Conservation (phyloP, 2,329 filamentous ascomycete genomes). For the Endothia cerciana region DNA sequence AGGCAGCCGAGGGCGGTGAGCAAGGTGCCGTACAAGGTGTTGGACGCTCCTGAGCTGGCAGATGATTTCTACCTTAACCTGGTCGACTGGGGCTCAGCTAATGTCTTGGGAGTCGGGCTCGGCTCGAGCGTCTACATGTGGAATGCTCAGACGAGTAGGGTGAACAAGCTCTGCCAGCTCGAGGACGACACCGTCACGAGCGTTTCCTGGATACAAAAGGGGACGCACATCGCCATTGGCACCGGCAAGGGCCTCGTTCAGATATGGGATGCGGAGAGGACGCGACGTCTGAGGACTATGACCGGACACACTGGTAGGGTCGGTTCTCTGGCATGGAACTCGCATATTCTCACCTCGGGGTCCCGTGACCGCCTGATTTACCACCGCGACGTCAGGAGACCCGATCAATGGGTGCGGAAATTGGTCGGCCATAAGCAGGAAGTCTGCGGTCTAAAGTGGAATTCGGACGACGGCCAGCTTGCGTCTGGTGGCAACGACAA, state of each 20-base stretch:
- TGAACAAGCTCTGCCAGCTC: constrained; percentile 91
- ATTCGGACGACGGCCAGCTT: constrained; percentile 91
- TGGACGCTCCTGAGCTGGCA: constrained; percentile 93
- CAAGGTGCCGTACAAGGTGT: constrained; percentile 96
- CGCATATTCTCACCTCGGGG: constrained; percentile 94
- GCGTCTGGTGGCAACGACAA: constrained; percentile 98
- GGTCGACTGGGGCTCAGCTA: constrained; percentile 96
- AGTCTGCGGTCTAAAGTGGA: constrained; percentile 96
- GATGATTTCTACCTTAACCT: constrained; percentile 98
- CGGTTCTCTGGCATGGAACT: constrained; percentile 95
- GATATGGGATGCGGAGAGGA: constrained; percentile 94
- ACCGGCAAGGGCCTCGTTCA: constrained; percentile 94
- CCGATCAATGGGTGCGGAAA: constrained; percentile 86
- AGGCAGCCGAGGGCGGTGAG: constrained; percentile 88
- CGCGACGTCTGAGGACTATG: constrained; percentile 89
- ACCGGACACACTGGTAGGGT: constrained; percentile 93
- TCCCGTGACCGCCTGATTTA: constrained; percentile 93
- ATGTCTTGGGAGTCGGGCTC: constrained; percentile 89
- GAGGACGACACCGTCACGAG: constrained; percentile 94
- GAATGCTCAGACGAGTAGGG: constrained; percentile 89
- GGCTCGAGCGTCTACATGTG: constrained; percentile 97
- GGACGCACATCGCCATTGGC: constrained; percentile 92
- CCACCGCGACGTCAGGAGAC: constrained; percentile 91
- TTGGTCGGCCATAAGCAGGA: constrained; percentile 96
- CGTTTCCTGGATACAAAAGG: constrained; percentile 97